Evolutionary conservation across 345 rosid genomes (phyloP).

Genomic region (Eucalyptus pumila): DNA sequence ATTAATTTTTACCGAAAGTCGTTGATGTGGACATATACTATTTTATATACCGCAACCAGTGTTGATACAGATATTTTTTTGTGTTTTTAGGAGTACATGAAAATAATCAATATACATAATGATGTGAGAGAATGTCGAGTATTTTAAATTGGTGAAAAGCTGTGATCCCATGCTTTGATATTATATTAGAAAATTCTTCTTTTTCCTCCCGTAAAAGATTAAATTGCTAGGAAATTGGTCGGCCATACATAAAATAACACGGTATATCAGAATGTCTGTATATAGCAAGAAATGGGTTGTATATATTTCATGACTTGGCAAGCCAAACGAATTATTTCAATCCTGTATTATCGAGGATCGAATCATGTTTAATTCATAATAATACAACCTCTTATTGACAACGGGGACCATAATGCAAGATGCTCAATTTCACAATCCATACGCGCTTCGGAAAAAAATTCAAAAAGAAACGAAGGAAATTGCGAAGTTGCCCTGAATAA

Average conservation of each 20-base stretch:
- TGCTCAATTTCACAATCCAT: not conserved
- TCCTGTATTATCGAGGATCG: not conserved
- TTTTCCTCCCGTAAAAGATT: not conserved
- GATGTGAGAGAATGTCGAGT: fast-evolving
- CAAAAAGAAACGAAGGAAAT: not conserved
- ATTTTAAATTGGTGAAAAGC: not conserved
- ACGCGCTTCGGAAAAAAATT: not conserved
- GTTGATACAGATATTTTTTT: fast-evolving
- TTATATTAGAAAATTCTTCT: too few species aligned
- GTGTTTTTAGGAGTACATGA: not conserved
- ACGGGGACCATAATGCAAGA: not conserved
- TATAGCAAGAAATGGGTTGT: not conserved
- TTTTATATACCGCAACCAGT: fast-evolving
- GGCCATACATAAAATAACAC: not conserved
- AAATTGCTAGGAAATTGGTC: too few species aligned
- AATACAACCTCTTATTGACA: not conserved
- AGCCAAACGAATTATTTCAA: not conserved
- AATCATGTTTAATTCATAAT: not conserved
- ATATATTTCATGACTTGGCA: not conserved
- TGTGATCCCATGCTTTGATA: not conserved
- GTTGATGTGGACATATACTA: fast-evolving
- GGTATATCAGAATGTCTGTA: not conserved
- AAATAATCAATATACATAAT: not conserved
- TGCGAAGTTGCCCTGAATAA: not conserved
- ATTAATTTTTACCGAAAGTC: too few species aligned